Percentiles rank a stretch among this genome's conserved stretches.
These are phyloP conservation scores for Mycena maculata DNA, from an alignment of 768 basidiomycete genomes.

Conservation along the genomic window DNA sequence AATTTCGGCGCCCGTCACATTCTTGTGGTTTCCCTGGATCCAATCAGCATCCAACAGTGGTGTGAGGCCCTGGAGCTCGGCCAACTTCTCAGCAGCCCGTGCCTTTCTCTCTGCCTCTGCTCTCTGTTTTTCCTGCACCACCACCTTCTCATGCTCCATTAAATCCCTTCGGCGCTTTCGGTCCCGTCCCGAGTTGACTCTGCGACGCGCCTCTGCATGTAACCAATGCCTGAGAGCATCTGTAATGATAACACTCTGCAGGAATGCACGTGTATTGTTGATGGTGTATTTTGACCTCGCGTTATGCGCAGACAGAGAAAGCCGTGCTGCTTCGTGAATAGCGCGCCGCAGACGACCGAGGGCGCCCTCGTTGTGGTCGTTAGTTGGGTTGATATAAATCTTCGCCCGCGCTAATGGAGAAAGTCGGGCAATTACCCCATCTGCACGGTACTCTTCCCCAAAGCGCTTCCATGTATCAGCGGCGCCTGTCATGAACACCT, in stretches of 20 bases:
- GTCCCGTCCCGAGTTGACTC: constrained; percentile 1
- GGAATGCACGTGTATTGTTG: constrained; percentile 3
- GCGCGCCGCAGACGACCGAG: constrained; percentile 32
- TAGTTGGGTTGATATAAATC: constrained; percentile 37
- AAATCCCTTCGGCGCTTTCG: neutral
- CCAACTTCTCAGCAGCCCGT: neutral
- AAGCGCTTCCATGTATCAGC: constrained; percentile 42
- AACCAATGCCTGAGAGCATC: neutral
- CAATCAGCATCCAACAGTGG: neutral
- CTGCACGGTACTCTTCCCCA: constrained; percentile 35
- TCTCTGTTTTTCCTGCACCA: neutral
- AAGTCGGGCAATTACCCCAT: neutral
- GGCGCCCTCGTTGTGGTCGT: constrained; percentile 39
- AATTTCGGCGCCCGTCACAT: neutral
- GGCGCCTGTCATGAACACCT: constrained; percentile 43
- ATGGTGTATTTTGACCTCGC: neutral
- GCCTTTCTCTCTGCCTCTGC: neutral
- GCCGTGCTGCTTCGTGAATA: neutral
- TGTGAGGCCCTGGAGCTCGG: neutral
- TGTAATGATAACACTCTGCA: neutral
- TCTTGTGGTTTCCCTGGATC: neutral
- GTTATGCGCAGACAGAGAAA: constrained; percentile 5
- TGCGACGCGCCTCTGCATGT: neutral
- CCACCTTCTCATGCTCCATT: neutral
- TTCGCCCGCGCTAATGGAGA: constrained; percentile 5